phyloP scores from a whole-genome alignment of 2,329 filamentous ascomycete genomes.

The Colletotrichum chrysophilum region DNA sequence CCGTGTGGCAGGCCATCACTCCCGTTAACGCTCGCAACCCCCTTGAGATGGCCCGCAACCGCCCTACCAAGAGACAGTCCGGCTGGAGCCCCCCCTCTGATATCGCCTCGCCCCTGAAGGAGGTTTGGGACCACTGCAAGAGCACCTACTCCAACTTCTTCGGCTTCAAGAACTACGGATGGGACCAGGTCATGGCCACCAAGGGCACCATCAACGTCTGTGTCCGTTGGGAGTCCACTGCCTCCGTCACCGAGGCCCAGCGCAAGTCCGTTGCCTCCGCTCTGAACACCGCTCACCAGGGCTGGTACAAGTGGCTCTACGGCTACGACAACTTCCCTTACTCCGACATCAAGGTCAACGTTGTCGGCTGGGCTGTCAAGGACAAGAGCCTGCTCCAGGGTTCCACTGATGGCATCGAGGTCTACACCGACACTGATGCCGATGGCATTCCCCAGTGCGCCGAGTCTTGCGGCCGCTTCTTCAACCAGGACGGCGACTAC shows the following conservation, averaged over 20 bases:
- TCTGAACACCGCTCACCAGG: slow-evolving; percentile 38
- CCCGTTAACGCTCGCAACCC: slow-evolving; percentile 5
- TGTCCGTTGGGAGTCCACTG: slow-evolving; percentile 48
- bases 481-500: slow-evolving; percentile 48
- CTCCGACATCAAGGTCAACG: slow-evolving; percentile 39
- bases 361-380: slow-evolving; percentile 49
- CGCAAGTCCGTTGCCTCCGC: slow-evolving; percentile 39
- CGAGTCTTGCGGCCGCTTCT: slow-evolving; percentile 46
- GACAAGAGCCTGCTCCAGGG: slow-evolving; percentile 42
- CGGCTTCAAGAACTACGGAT: slow-evolving; percentile 37
- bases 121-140: slow-evolving; percentile 35
- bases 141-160: slow-evolving; percentile 29
- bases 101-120: slow-evolving; percentile 28
- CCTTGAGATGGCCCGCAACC: slow-evolving; percentile 23
- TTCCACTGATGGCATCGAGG: slow-evolving; percentile 37
- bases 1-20: slow-evolving; percentile 30
- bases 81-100: slow-evolving; percentile 33
- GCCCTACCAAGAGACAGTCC: slow-evolving; percentile 29
- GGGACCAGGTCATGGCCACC: slow-evolving; percentile 36
- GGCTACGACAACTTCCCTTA: slow-evolving; percentile 50
- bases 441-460: slow-evolving; percentile 47
- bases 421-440: slow-evolving; percentile 45
- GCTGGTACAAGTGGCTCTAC: slow-evolving; percentile 47
- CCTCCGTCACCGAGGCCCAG: slow-evolving; percentile 40
- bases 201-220: slow-evolving; percentile 40